A percentile compares a stretch with the other conserved stretches of the same genome.
Evolutionary conservation across 2,329 filamentous ascomycete species (phyloP).

Genomic region (Pseudopithomyces maydicus): DNA sequence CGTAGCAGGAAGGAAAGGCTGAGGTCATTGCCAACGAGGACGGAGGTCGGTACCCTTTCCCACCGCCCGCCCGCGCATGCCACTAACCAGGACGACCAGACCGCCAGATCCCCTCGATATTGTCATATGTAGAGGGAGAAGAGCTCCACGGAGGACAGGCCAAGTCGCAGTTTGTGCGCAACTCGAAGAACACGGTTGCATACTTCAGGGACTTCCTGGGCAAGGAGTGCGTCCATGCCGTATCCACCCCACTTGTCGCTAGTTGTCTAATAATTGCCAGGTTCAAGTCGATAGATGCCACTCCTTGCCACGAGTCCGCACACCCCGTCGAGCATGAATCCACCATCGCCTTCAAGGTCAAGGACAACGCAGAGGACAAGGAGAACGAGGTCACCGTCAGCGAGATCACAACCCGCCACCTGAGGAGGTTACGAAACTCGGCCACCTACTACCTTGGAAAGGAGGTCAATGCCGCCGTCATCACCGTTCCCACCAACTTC

Average conservation of each 20-base stretch:
- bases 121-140: slow-evolving; percentile 94
- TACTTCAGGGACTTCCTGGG: slow-evolving; percentile 97
- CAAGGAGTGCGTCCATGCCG: slow-evolving; percentile 71
- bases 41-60: slow-evolving; percentile 68
- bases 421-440: slow-evolving; percentile 79
- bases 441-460: slow-evolving; percentile 93
- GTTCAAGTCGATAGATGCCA: slow-evolving; percentile 96
- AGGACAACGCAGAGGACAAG: slow-evolving; percentile 66
- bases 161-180: slow-evolving; percentile 90
- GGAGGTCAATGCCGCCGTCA: slow-evolving; percentile 90
- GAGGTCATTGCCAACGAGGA: slow-evolving; percentile 99
- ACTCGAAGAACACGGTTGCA: slow-evolving; percentile 89
- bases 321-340: slow-evolving; percentile 79
- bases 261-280: slow-evolving; percentile 43
- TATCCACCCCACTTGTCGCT: neutral
- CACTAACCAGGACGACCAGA: slow-evolving; percentile 58
- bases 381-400: slow-evolving; percentile 74
- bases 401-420: slow-evolving; percentile 82
- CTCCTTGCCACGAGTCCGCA: slow-evolving; percentile 89
- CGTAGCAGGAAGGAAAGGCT: slow-evolving; percentile 78
- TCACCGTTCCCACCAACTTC: slow-evolving; percentile 95
- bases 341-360: slow-evolving; percentile 79
- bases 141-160: slow-evolving; percentile 97
- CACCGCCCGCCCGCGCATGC: slow-evolving; percentile 6
- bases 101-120: slow-evolving; percentile 91